Percentiles rank a stretch among this genome's conserved stretches.
phyloP scores from a whole-genome alignment of 75 land plant species.

The Pinus albicaulis region DNA sequence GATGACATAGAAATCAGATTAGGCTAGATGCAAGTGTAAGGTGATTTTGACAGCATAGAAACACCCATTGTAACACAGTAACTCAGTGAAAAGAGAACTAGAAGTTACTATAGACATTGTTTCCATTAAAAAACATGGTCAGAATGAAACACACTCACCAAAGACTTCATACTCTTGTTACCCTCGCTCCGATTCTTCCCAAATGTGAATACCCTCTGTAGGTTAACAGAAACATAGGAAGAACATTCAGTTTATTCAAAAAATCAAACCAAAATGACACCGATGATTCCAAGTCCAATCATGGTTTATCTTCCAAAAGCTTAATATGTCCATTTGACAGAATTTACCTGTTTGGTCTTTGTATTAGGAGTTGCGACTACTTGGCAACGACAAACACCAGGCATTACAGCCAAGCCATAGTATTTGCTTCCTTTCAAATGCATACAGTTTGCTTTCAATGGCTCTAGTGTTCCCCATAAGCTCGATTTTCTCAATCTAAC shows the following conservation, averaged over 20 bases:
- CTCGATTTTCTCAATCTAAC: conserved; percentile 5
- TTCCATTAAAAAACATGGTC: not conserved
- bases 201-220: conserved; percentile 89
- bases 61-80: not conserved
- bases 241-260: not conserved
- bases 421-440: not conserved
- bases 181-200: conserved; percentile 97
- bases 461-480: conserved; percentile 1
- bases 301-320: not conserved
- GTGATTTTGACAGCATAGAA: not conserved
- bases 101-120: not conserved
- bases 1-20: not conserved
- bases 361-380: conserved; percentile 44
- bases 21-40: not conserved
- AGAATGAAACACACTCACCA: conserved; percentile 48
- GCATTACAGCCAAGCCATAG: not conserved
- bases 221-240: not conserved
- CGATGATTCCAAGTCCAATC: not conserved
- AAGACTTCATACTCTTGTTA: conserved; percentile 85
- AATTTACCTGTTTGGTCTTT: conserved; percentile 45
- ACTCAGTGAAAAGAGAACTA: not conserved
- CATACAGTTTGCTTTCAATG: not conserved
- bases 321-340: not conserved
- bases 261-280: not conserved
- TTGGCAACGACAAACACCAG: conserved; percentile 7